Base-by-base conservation (phyloP, 2,329 filamentous ascomycete genomes). In the Amesomyces nigricolor region DNA sequence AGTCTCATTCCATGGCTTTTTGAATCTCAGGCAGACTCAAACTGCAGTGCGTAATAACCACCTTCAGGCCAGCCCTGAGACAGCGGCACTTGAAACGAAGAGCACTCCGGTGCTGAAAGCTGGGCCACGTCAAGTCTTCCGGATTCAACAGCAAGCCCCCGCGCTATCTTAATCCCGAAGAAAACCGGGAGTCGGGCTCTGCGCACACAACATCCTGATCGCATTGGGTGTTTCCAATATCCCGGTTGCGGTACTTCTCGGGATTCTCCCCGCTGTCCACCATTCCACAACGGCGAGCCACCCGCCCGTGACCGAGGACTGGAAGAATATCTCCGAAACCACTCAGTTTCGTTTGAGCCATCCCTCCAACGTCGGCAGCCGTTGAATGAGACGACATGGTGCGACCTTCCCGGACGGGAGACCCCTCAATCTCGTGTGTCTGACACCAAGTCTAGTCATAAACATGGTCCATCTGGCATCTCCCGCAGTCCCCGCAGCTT, bases 241-340 rank as follows among this genome's bases (percentile, higher is more conserved):
- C 32, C 11, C 32, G 32, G 5, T 17, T 17, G 32, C 46, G 32
- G 32, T 37, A 26, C 10, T 26, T 7, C 10, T 26, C 6, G 17
- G 32, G 9, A 17, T 13, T 19, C 8, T 26, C 42, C 40, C 19
- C 5, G 40, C 16, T n/a, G 42, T 22, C 14, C 10, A 29, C 19
- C 2, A 29, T 1, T 22, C 10, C 47, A 50, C 39, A n/a, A 39
- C 29, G 32, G 11, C 26, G 17, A 53, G 37, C 43, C 13, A 49
- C n/a, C 32, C n/a, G 10, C 2, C 35, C 9, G 43, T 3, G 3
- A 47, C 14, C 43, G 17, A 47, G 9, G 7, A 19, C 5, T 13
- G 19, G 40, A n/a, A n/a, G n/a, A 37, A 51, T 46, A 16, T 47
- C 38, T 47, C 55, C 55, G 51, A 53, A 29, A 43, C 37, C 11